These are phyloP conservation scores for Isatis tinctoria DNA, from an alignment of 345 rosid species.

Conservation along the genomic window DNA sequence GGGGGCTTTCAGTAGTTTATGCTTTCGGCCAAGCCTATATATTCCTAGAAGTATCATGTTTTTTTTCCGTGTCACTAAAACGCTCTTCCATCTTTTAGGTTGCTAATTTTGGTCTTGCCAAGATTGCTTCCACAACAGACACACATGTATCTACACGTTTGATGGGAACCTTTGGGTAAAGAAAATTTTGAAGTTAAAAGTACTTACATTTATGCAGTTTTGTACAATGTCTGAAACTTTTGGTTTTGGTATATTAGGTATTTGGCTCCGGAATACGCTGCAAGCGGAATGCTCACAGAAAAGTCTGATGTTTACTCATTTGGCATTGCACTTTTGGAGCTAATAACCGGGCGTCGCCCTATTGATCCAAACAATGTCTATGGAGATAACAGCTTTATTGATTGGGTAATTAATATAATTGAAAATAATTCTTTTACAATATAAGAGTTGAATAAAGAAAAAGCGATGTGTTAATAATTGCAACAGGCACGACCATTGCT, in stretches of 20 bases:
- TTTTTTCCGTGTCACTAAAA: neutral
- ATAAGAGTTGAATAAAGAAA: neutral
- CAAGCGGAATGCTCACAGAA: conserved; percentile 78
- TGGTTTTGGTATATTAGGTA: conserved; percentile 24
- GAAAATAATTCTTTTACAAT: neutral
- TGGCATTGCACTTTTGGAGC: conserved; percentile 81
- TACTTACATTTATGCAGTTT: neutral
- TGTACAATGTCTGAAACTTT: no score
- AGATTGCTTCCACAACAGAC: conserved; percentile 58
- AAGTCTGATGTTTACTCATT: conserved; percentile 89
- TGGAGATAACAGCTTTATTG: conserved; percentile 70
- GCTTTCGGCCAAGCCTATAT: no score
- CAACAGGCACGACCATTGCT: conserved; percentile 74
- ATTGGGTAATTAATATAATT: conserved; percentile 55
- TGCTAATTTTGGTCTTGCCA: conserved; percentile 94
- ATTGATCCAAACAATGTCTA: conserved; percentile 46
- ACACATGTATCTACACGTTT: conserved; percentile 94
- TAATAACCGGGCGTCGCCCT: conserved; percentile 73
- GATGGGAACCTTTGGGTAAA: conserved; percentile 70
- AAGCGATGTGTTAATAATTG: neutral
- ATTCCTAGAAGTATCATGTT: no score
- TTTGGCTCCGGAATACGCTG: conserved; percentile 89
- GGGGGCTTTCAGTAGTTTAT: no score
- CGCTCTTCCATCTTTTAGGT: conserved; percentile 9
- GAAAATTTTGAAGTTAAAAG: neutral